These are phyloP conservation scores for Ophiostoma novo-ulmi DNA, from an alignment of 2,329 filamentous ascomycete species.

Conservation along the genomic window DNA sequence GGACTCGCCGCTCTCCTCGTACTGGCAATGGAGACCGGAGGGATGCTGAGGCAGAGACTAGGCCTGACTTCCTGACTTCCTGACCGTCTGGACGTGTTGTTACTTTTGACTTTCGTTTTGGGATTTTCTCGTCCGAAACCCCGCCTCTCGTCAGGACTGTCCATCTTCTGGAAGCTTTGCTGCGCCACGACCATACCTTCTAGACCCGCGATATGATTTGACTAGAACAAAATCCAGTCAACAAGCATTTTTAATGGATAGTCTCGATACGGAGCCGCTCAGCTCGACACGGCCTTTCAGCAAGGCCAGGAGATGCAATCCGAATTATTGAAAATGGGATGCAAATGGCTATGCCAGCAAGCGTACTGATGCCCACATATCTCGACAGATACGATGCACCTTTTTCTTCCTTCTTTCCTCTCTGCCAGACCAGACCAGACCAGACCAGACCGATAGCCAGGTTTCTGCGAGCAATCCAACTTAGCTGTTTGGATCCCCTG, in stretches of 20 bases:
- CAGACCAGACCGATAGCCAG: neutral
- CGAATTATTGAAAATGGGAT: neutral
- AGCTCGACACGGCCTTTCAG: neutral
- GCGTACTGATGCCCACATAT: neutral
- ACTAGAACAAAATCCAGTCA: neutral
- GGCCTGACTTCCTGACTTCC: neutral
- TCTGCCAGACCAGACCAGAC: neutral
- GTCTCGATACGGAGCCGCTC: neutral
- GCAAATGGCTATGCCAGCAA: constrained; percentile 1
- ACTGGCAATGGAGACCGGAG: neutral
- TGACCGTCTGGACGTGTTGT: neutral
- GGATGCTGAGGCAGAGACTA: constrained; percentile 4
- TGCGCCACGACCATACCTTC: constrained; percentile 5
- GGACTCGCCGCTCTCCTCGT: neutral
- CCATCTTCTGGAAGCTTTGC: constrained; percentile 12
- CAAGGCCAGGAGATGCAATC: too few species aligned
- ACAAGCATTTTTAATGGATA: neutral
- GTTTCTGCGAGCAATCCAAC: constrained; percentile 7
- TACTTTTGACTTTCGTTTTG: neutral
- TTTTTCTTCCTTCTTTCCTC: neutral
- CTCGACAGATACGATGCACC: neutral
- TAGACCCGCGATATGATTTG: neutral
- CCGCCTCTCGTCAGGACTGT: neutral
- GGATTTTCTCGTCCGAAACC: neutral
- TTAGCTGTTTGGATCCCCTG: neutral